These are phyloP conservation scores for Diddensiella caesifluorescens DNA, from an alignment of 805 yeast species.

Conservation along the genomic window DNA sequence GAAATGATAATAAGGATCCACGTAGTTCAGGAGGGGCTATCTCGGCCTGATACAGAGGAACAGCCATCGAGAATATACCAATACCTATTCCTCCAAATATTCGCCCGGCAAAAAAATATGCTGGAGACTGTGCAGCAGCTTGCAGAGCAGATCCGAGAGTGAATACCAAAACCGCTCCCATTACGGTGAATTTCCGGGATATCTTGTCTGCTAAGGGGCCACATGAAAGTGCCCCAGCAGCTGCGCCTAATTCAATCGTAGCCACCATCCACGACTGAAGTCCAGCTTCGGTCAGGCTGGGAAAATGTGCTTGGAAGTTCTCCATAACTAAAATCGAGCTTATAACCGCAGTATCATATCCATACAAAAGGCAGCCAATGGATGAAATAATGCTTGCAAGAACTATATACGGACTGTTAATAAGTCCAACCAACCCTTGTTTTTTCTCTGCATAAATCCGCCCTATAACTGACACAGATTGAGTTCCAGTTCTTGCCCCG, in stretches of 20 bases:
- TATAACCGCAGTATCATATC: conserved; percentile 23
- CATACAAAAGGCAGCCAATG: conserved; percentile 22
- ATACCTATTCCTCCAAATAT: conserved; percentile 49
- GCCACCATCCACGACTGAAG: conserved; percentile 20
- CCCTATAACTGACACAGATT: no score
- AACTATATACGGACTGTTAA: no score
- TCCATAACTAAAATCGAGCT: conserved; percentile 22
- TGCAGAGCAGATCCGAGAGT: conserved; percentile 29
- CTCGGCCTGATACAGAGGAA: conserved; percentile 51
- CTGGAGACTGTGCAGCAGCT: conserved; percentile 21
- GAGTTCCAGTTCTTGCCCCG: no score
- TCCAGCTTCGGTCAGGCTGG: conserved; percentile 14
- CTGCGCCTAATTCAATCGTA: conserved; percentile 24
- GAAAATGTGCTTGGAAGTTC: conserved; percentile 21
- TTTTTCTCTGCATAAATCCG: no score
- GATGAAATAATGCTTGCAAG: no score
- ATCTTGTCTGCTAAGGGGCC: conserved; percentile 53
- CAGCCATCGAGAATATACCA: conserved; percentile 47
- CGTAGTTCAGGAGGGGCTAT: conserved; percentile 34
- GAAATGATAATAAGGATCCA: conserved; percentile 28
- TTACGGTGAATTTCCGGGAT: conserved; percentile 60
- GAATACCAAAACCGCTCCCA: conserved; percentile 38
- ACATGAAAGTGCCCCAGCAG: conserved; percentile 51
- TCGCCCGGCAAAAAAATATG: conserved; percentile 49
- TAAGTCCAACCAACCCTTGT: no score